Conservation (phyloP, 345 rosid species). For the Salix arbutifolia region DNA sequence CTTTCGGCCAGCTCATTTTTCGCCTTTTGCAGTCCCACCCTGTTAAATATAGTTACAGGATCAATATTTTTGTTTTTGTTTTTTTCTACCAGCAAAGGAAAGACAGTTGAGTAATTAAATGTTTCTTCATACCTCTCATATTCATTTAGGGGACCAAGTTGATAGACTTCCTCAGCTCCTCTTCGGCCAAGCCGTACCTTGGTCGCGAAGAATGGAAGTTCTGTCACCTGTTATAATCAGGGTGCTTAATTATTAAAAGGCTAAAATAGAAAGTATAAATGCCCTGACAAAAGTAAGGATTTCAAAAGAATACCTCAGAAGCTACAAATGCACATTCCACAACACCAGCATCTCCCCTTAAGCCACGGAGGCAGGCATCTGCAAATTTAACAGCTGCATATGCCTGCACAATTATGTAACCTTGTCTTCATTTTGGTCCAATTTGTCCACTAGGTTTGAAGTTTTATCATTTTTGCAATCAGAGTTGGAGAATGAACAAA, state of each 20-base stretch:
- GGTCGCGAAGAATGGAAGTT: conserved; percentile 89
- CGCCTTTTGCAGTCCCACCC: conserved; percentile 75
- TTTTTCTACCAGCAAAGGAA: background rate
- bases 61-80: background rate
- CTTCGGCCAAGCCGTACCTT: conserved; percentile 25
- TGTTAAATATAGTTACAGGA: conserved; percentile 8
- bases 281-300: background rate
- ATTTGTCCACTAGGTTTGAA: background rate
- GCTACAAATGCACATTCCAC: conserved; percentile 78
- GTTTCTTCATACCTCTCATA: conserved; percentile 20
- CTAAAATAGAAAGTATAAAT: background rate
- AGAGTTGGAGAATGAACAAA: background rate
- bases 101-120: background rate
- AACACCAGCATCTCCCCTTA: conserved; percentile 80
- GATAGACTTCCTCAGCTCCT: conserved; percentile 28
- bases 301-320: conserved; percentile 48
- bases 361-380: conserved; percentile 78
- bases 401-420: conserved; percentile 44
- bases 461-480: background rate
- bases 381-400: conserved; percentile 97
- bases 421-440: background rate
- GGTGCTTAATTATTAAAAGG: background rate
- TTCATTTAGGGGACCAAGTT: conserved; percentile 30
- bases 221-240: conserved; percentile 58
- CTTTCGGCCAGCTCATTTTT: conserved; percentile 76